A percentile compares a stretch with the other conserved stretches of the same genome.
These are phyloP conservation scores for Fusarium torreyae DNA, from an alignment of 2,329 filamentous ascomycete genomes.

Conservation along the genomic window DNA sequence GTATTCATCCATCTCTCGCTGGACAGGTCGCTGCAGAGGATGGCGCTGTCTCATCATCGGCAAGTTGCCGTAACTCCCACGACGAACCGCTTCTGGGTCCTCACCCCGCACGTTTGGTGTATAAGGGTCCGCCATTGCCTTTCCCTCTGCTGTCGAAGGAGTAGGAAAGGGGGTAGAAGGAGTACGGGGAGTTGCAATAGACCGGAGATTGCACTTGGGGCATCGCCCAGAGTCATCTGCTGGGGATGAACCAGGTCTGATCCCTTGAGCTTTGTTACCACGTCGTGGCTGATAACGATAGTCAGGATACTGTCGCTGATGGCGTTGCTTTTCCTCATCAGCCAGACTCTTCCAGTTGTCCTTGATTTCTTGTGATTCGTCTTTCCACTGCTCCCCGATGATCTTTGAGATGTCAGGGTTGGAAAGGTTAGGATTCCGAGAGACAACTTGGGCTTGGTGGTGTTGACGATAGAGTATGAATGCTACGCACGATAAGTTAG, in stretches of 20 bases:
- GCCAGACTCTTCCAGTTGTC: conserved; percentile 90
- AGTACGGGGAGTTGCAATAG: conserved; percentile 73
- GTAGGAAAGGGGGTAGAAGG: conserved; percentile 65
- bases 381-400: conserved; percentile 92
- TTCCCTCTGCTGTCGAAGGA: conserved; percentile 51
- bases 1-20: conserved; percentile 56
- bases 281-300: conserved; percentile 94
- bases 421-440: conserved; percentile 87
- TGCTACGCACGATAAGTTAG: conserved; percentile 69
- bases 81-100: conserved; percentile 47
- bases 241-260: conserved; percentile 53
- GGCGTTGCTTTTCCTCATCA: conserved; percentile 92
- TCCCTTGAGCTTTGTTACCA: conserved; percentile 57
- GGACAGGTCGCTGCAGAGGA: conserved; percentile 41
- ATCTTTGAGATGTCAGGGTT: conserved; percentile 99
- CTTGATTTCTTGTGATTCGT: conserved; percentile 81
- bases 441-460: conserved; percentile 85
- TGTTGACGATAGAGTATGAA: conserved; percentile 98
- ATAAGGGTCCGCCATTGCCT: conserved; percentile 43
- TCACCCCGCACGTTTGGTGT: conserved; percentile 40
- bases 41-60: conserved; percentile 44
- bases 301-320: conserved; percentile 90
- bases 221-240: conserved; percentile 72
- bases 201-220: conserved; percentile 79
- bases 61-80: conserved; percentile 49